Conservation (phyloP, 345 rosid species). For the Aurinia saxatilis region DNA sequence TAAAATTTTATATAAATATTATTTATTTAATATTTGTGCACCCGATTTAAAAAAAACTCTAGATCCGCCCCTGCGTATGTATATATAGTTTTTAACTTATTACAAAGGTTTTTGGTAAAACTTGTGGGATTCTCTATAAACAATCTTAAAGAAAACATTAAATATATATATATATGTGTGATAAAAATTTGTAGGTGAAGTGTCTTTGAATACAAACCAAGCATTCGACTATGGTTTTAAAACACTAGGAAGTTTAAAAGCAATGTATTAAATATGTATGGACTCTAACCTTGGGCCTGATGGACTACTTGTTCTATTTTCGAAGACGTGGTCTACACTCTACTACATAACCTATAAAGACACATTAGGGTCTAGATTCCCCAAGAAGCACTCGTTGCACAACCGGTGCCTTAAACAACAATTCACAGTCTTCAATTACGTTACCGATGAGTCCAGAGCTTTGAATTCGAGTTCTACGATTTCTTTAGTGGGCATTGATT, state of each 20-base stretch:
- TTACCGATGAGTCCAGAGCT: neutral
- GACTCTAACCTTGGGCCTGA: too few relatives aligned
- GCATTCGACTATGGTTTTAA: neutral
- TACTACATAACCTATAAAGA: too few relatives aligned
- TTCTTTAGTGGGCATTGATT: too few relatives aligned
- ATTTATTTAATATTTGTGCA: too few relatives aligned
- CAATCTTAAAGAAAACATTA: conserved; percentile 28
- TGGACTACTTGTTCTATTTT: too few relatives aligned
- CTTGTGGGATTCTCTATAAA: conserved; percentile 27
- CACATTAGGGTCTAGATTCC: neutral
- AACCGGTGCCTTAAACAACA: neutral
- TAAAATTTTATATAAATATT: too few relatives aligned
- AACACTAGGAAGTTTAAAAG: neutral
- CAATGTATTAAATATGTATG: neutral
- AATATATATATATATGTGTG: neutral
- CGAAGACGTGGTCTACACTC: too few relatives aligned
- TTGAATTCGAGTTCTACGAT: too few relatives aligned
- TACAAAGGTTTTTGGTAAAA: conserved; percentile 17
- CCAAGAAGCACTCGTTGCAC: neutral
- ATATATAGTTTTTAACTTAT: neutral
- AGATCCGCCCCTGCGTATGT: too few relatives aligned
- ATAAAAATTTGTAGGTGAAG: conserved; percentile 6
- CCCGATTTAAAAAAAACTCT: too few relatives aligned
- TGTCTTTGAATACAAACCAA: conserved; percentile 25
- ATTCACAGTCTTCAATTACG: neutral